Percentiles rank a stretch among this genome's conserved stretches.
Conservation (phyloP, 2,329 filamentous ascomycete genomes). For the Aspergillus oerlinghausenensis region DNA sequence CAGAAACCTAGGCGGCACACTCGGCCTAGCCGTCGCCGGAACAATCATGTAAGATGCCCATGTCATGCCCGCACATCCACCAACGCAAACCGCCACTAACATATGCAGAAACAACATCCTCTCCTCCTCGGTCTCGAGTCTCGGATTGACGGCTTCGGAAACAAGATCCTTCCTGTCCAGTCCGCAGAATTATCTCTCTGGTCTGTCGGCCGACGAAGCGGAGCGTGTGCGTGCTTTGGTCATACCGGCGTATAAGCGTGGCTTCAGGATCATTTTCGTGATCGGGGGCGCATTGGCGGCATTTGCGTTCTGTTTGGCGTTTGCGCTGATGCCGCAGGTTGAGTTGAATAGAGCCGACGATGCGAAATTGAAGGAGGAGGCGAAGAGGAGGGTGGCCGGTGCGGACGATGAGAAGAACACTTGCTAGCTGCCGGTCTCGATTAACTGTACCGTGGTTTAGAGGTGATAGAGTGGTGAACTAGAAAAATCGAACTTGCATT, state of each 20-base stretch:
- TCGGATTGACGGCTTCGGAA: conserved; percentile 19
- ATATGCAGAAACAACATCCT: conserved; percentile 27
- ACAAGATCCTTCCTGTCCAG: conserved; percentile 26
- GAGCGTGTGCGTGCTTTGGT: conserved; percentile 24
- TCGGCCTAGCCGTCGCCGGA: conserved; percentile 38
- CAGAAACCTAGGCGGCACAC: conserved; percentile 39
- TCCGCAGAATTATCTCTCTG: conserved; percentile 26
- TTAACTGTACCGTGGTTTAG: not conserved
- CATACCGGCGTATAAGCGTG: conserved; percentile 34
- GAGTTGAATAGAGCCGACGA: conserved; percentile 25
- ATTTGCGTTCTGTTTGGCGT: conserved; percentile 30
- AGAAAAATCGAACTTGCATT: not conserved
- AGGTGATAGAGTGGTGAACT: too few species aligned
- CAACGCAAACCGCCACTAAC: not conserved
- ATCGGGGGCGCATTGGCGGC: conserved; percentile 34
- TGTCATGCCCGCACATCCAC: not conserved
- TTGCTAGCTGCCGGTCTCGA: not conserved
- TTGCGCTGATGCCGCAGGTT: conserved; percentile 36
- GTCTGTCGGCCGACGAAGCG: conserved; percentile 19
- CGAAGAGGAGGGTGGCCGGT: conserved; percentile 14
- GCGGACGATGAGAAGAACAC: conserved; percentile 14
- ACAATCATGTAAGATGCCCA: conserved; percentile 34
- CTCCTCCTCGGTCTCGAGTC: conserved; percentile 20
- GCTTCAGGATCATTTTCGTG: conserved; percentile 39
- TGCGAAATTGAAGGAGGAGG: conserved; percentile 27